phyloP scores from a whole-genome alignment of 2,329 filamentous ascomycete species.

The Ophiostoma tasmaniense region DNA sequence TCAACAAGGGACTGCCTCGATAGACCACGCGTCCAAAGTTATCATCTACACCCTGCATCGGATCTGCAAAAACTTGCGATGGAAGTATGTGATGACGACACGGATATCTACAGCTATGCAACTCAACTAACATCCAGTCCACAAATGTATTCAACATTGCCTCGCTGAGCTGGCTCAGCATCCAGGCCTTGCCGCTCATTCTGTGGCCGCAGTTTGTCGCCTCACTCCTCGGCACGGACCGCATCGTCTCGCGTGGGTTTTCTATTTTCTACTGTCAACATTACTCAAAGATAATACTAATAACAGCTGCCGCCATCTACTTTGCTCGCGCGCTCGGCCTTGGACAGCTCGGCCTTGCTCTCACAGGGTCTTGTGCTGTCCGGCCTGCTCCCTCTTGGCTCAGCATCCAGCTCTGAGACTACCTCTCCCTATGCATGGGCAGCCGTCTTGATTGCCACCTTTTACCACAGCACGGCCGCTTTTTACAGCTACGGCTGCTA shows the following conservation, averaged over 20 bases:
- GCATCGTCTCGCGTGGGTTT: slow-evolving; percentile 1
- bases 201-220: slow-evolving; percentile 41
- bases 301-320: slow-evolving; percentile 58
- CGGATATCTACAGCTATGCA: too few species aligned
- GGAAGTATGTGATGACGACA: slow-evolving; percentile 10
- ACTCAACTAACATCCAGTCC: slow-evolving; percentile 29
- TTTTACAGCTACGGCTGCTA: slow-evolving; percentile 64
- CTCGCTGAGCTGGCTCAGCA: slow-evolving; percentile 42
- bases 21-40: too few species aligned
- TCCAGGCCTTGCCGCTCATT: slow-evolving; percentile 40
- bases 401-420: slow-evolving; percentile 36
- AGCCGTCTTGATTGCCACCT: slow-evolving; percentile 54
- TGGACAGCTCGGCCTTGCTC: slow-evolving; percentile 54
- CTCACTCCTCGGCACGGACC: slow-evolving; percentile 31
- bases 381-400: slow-evolving; percentile 54
- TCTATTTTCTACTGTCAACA: background rate
- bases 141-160: slow-evolving; percentile 43
- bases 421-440: slow-evolving; percentile 57
- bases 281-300: background rate
- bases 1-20: too few species aligned
- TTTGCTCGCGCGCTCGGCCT: slow-evolving; percentile 64
- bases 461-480: slow-evolving; percentile 55
- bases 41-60: background rate
- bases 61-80: background rate
- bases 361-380: slow-evolving; percentile 60